A percentile compares a stretch with the other conserved stretches of the same genome.
phyloP scores from a whole-genome alignment of 768 basidiomycete genomes.

The Crassisporium funariophilum region DNA sequence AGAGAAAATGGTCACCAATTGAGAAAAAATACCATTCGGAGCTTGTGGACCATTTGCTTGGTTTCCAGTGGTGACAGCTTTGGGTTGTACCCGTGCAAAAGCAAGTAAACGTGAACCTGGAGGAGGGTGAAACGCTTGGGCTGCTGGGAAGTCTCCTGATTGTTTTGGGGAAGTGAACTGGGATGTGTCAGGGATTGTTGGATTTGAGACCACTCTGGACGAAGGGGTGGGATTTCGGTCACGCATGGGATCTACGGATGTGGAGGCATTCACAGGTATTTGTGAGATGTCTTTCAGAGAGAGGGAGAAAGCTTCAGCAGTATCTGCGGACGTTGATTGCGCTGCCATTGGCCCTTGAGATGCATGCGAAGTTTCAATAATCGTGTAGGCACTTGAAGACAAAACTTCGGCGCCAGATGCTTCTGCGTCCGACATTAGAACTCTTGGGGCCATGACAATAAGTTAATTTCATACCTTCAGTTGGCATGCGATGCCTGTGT shows the following conservation, averaged over 20 bases:
- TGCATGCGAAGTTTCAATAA: neutral
- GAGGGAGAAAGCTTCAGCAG: neutral
- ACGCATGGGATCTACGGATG: too few species aligned
- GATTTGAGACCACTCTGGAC: slow-evolving; percentile 5
- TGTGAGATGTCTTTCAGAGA: slow-evolving; percentile 7
- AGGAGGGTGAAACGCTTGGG: slow-evolving; percentile 46
- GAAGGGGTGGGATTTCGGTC: neutral
- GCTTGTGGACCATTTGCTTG: slow-evolving; percentile 16
- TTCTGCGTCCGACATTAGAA: neutral
- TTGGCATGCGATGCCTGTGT: neutral
- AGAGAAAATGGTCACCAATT: slow-evolving; percentile 1
- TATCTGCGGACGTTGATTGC: neutral
- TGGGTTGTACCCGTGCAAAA: slow-evolving; percentile 40
- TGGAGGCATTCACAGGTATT: too few species aligned
- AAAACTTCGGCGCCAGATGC: neutral
- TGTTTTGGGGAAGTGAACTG: slow-evolving; percentile 14
- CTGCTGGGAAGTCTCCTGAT: slow-evolving; percentile 21
- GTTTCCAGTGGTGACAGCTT: slow-evolving; percentile 21
- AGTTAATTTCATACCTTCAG: neutral
- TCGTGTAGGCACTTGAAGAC: neutral
- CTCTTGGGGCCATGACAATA: neutral
- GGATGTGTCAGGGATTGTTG: slow-evolving; percentile 13
- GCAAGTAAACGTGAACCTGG: slow-evolving; percentile 53
- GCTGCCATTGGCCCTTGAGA: slow-evolving; percentile 11
- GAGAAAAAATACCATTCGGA: slow-evolving; percentile 23